Evolutionary conservation across 1,139 yeast species (phyloP).

Genomic region (Pichia sp.): DNA sequence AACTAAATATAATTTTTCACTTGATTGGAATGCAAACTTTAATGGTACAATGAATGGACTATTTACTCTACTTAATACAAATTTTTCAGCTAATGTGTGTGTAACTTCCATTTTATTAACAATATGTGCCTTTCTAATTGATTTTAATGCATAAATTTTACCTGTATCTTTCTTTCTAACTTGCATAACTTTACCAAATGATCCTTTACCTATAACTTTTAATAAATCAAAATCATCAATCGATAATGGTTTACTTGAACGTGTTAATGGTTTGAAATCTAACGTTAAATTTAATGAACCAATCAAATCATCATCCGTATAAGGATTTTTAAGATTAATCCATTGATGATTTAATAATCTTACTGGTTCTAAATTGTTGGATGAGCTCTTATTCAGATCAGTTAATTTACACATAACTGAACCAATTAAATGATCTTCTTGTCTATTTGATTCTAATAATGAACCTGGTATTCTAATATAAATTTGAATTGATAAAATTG

Average conservation of each 20-base stretch:
- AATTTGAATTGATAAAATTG: constrained; percentile 53
- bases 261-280: constrained; percentile 61
- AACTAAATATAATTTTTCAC: constrained; percentile 85
- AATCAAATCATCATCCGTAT: constrained; percentile 30
- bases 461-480: constrained; percentile 72
- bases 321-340: constrained; percentile 31
- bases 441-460: constrained; percentile 36
- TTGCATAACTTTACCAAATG: constrained; percentile 98
- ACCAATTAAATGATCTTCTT: constrained; percentile 32
- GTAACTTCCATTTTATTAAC: constrained; percentile 92
- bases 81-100: constrained; percentile 93
- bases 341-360: constrained; percentile 46
- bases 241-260: constrained; percentile 57
- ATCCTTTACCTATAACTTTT: constrained; percentile 95
- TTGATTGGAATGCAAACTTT: constrained; percentile 93
- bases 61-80: constrained; percentile 85
- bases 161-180: constrained; percentile 92
- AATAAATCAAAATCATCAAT: constrained; percentile 90
- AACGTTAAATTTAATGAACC: constrained; percentile 64
- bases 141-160: constrained; percentile 89
- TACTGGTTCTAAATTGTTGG: constrained; percentile 22
- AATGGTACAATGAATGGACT: constrained; percentile 98
- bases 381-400: constrained; percentile 26
- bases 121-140: constrained; percentile 88
- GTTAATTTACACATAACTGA: constrained; percentile 27